A percentile compares a stretch with the other conserved stretches of the same genome.
phyloP scores from a whole-genome alignment of 2,329 filamentous ascomycete genomes.

The Chaetothyriales sp. region DNA sequence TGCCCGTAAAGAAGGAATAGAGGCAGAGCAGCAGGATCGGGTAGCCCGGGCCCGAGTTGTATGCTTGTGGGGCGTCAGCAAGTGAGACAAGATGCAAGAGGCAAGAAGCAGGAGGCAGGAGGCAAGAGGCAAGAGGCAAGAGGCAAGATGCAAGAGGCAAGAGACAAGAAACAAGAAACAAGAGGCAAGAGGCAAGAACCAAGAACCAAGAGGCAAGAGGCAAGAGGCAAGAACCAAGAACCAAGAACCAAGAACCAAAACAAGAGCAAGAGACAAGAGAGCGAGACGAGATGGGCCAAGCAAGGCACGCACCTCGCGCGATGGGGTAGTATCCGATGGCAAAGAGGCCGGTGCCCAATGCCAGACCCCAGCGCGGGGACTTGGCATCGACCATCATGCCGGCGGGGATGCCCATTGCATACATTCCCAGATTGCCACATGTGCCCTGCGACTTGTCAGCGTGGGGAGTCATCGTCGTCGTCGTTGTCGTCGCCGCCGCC shows the following conservation, averaged over 20 bases:
- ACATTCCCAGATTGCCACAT: slow-evolving; percentile 64
- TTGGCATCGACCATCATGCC: slow-evolving; percentile 75
- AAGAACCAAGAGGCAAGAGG: no score
- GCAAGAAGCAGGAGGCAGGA: neutral
- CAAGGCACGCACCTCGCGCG: slow-evolving; percentile 31
- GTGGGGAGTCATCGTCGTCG: slow-evolving; percentile 2
- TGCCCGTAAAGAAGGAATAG: slow-evolving; percentile 71
- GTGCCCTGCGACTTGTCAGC: slow-evolving; percentile 35
- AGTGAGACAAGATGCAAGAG: no score
- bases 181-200: no score
- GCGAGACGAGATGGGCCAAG: no score
- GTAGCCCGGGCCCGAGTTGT: slow-evolving; percentile 50
- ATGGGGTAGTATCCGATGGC: slow-evolving; percentile 76
- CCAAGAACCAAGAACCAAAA: no score
- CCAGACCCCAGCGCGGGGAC: slow-evolving; percentile 65
- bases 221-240: no score
- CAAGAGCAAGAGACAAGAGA: no score
- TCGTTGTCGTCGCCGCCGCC: no score
- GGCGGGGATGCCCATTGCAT: slow-evolving; percentile 74
- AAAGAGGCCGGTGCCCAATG: slow-evolving; percentile 60
- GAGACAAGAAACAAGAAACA: no score
- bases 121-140: no score
- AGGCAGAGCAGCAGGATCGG: slow-evolving; percentile 53
- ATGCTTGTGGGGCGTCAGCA: slow-evolving; percentile 40
- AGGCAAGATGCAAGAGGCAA: no score